Conservation (phyloP, 305 asterid genomes). For the Plantago lanceolata region DNA sequence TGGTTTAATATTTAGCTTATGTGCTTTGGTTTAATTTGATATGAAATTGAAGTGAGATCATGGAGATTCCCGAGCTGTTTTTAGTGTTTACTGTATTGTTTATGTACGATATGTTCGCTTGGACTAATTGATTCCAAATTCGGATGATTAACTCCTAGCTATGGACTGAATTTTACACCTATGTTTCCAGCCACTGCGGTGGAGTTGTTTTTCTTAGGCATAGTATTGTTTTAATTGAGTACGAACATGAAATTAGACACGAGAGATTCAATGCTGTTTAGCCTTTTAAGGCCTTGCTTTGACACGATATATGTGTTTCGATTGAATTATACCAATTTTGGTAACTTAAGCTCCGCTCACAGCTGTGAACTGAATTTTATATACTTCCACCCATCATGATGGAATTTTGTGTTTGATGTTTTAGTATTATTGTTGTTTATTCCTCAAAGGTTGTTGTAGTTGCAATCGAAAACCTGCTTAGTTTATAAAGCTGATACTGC, state of each 20-base stretch:
- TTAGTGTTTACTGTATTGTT: background rate
- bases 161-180: too few species aligned
- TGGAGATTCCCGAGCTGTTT: background rate
- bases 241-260: background rate
- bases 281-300: background rate
- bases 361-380: background rate
- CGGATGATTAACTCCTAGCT: too few species aligned
- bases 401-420: background rate
- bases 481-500: background rate
- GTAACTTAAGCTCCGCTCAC: background rate
- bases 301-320: background rate
- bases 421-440: background rate
- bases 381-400: background rate
- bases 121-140: background rate
- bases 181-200: too few species aligned
- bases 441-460: background rate
- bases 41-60: conserved; percentile 3
- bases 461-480: background rate
- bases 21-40: background rate
- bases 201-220: too few species aligned
- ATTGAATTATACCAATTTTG: background rate
- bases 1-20: too few species aligned
- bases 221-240: too few species aligned
- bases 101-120: background rate
- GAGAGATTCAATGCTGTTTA: background rate